phyloP scores from a whole-genome alignment of 140 eudicot genomes.

The Bidens hawaiensis region DNA sequence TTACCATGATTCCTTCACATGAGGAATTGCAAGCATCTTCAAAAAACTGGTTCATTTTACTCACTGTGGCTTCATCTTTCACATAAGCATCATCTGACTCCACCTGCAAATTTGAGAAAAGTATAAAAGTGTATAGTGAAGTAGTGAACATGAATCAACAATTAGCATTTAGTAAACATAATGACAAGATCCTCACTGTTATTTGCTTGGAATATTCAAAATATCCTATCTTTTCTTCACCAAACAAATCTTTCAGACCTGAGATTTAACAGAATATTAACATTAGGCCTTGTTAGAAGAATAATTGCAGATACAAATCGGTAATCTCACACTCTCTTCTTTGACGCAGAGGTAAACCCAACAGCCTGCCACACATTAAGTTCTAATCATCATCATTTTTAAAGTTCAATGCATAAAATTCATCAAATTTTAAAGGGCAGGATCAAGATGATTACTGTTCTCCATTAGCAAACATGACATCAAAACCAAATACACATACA shows the following conservation, averaged over 20 bases:
- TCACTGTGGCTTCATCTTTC: constrained; percentile 54
- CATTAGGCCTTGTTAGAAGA: not conserved
- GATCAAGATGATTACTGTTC: constrained; percentile 64
- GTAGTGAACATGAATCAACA: not conserved
- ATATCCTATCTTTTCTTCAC: constrained; percentile 61
- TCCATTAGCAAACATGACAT: constrained; percentile 91
- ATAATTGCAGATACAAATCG: constrained; percentile 4
- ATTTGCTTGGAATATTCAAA: constrained; percentile 75
- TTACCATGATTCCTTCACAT: constrained; percentile 97
- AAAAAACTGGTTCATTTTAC: constrained; percentile 64
- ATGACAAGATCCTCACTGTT: constrained; percentile 47
- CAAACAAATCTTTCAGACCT: constrained; percentile 71
- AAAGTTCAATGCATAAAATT: constrained; percentile 6
- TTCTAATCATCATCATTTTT: not conserved
- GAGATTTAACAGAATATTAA: constrained; percentile 26
- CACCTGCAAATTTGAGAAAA: constrained; percentile 41
- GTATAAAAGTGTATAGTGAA: not conserved
- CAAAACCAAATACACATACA: constrained; percentile 76
- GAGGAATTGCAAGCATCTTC: constrained; percentile 77
- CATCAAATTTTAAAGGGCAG: constrained; percentile 5
- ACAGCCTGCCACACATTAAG: constrained; percentile 50
- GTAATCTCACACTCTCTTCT: constrained; percentile 66
- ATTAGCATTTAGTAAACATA: constrained; percentile 2
- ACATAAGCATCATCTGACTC: constrained; percentile 68
- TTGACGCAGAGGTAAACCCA: constrained; percentile 69